Conservation (phyloP, 1,139 yeast species). For the Hyphopichia fennica region DNA sequence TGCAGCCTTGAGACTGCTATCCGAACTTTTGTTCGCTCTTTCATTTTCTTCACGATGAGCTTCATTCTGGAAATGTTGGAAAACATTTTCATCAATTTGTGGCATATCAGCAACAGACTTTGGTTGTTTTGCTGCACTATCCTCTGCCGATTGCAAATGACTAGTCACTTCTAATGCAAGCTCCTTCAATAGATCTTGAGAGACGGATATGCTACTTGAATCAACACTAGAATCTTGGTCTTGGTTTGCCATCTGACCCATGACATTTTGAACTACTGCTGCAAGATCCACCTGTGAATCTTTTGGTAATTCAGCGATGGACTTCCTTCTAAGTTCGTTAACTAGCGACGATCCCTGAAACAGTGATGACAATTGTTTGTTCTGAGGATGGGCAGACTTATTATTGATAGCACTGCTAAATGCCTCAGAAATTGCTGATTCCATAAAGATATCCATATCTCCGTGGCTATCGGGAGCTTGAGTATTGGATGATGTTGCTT, state of each 20-base stretch:
- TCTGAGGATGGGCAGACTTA: neutral
- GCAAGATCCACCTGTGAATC: constrained; percentile 14
- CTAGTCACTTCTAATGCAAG: constrained; percentile 34
- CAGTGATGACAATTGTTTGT: neutral
- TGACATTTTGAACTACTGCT: constrained; percentile 22
- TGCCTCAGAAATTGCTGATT: constrained; percentile 35
- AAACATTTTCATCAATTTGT: constrained; percentile 37
- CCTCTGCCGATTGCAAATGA: constrained; percentile 28
- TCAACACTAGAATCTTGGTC: constrained; percentile 7
- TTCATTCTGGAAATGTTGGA: constrained; percentile 40
- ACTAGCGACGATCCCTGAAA: neutral
- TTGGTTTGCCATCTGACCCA: constrained; percentile 16
- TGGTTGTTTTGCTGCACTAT: constrained; percentile 8
- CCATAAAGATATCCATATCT: constrained; percentile 22
- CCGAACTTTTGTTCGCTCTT: constrained; percentile 1
- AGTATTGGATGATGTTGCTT: neutral
- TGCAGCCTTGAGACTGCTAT: constrained; percentile 20
- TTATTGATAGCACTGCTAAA: constrained; percentile 26
- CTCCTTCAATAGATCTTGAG: constrained; percentile 29
- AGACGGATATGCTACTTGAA: constrained; percentile 11
- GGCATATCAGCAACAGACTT: constrained; percentile 25
- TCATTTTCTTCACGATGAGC: constrained; percentile 26
- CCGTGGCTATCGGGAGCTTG: constrained; percentile 1
- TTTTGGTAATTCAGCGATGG: neutral
- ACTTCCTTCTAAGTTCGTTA: constrained; percentile 1